These are phyloP conservation scores for Haberlea rhodopensis DNA, from an alignment of 257 asterid species.

Conservation along the genomic window DNA sequence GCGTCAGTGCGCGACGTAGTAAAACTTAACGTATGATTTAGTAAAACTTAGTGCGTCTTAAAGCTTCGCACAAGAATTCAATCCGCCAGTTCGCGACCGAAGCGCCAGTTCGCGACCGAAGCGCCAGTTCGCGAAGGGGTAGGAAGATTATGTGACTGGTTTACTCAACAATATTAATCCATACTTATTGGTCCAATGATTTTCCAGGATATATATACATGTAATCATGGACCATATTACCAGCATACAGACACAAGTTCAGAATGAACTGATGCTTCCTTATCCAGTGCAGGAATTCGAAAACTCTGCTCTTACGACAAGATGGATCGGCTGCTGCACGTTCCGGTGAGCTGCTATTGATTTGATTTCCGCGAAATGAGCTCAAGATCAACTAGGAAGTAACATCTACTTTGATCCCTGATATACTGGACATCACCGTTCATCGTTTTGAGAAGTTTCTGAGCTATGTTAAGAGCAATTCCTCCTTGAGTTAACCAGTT, in stretches of 20 bases:
- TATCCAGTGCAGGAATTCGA: background rate
- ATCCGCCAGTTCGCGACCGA: too few relatives aligned
- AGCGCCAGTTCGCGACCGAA: too few relatives aligned
- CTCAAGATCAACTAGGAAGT: slow-evolving; percentile 47
- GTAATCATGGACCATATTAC: background rate
- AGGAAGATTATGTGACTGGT: too few relatives aligned
- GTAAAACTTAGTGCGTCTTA: too few relatives aligned
- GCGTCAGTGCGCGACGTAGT: too few relatives aligned
- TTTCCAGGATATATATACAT: background rate
- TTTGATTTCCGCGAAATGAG: slow-evolving; percentile 31
- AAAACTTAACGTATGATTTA: too few relatives aligned
- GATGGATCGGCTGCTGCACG: slow-evolving; percentile 11
- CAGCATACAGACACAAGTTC: background rate
- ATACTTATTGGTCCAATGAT: background rate
- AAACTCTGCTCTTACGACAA: slow-evolving; percentile 5
- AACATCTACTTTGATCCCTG: slow-evolving; percentile 41
- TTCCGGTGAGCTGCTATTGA: slow-evolving; percentile 14
- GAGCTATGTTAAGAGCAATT: slow-evolving; percentile 42
- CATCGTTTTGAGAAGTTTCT: slow-evolving; percentile 48
- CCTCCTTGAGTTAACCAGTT: slow-evolving; percentile 42
- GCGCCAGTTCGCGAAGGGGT: too few relatives aligned
- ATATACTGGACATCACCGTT: slow-evolving; percentile 46
- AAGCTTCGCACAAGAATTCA: too few relatives aligned
- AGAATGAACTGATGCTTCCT: background rate
- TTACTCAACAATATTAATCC: background rate